Conservation (phyloP, 352 stramenopile genomes). For the Phytopythium ostracodes region DNA sequence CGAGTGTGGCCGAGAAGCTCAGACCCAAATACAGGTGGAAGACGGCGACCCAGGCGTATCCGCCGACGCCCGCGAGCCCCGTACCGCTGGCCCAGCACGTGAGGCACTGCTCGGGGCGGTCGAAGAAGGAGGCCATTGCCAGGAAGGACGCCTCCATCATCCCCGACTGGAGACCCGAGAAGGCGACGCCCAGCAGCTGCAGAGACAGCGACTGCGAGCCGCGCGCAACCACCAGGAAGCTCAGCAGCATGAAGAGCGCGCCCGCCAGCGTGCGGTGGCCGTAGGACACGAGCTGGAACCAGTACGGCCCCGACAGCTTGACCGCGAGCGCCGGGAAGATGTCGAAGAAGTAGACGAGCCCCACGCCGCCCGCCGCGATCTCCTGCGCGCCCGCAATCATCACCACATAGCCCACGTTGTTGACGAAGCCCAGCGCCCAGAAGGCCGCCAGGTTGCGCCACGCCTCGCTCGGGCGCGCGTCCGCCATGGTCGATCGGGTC, state of each 20-base stretch:
- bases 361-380: slow-evolving; percentile 88
- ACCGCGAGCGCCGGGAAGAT: slow-evolving; percentile 87
- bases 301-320: slow-evolving; percentile 90
- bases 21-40: slow-evolving; percentile 62
- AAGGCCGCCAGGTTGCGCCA: slow-evolving; percentile 80
- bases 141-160: slow-evolving; percentile 91
- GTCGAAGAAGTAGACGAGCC: slow-evolving; percentile 91
- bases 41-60: slow-evolving; percentile 86
- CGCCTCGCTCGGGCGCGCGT: slow-evolving; percentile 19
- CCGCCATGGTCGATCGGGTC: neutral
- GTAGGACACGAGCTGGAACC: slow-evolving; percentile 93
- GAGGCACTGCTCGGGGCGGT: slow-evolving; percentile 62
- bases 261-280: slow-evolving; percentile 63
- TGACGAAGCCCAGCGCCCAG: slow-evolving; percentile 91
- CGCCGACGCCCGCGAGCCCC: slow-evolving; percentile 88
- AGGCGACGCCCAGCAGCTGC: slow-evolving; percentile 87
- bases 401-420: slow-evolving; percentile 93
- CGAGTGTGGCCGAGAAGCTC: slow-evolving; percentile 60
- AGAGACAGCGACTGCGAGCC: slow-evolving; percentile 52
- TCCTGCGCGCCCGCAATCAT: slow-evolving; percentile 94
- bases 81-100: slow-evolving; percentile 93
- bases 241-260: slow-evolving; percentile 75
- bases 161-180: slow-evolving; percentile 81
- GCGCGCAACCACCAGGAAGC: slow-evolving; percentile 70
- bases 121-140: slow-evolving; percentile 81